phyloP scores from a whole-genome alignment of 2,329 filamentous ascomycete species.

The Trichoderma sp. region DNA sequence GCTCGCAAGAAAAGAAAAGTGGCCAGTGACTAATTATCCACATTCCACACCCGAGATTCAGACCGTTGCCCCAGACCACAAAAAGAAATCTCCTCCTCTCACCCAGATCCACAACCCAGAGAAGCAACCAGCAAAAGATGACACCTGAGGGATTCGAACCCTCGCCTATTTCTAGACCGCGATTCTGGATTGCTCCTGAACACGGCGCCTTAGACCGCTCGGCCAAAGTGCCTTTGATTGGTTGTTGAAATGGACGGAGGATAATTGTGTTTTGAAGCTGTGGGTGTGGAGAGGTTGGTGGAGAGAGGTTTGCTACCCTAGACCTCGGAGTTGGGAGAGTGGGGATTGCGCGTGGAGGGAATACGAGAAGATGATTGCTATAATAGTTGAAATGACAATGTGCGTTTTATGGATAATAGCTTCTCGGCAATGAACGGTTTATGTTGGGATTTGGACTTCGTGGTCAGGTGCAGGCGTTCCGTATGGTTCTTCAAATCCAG shows the following conservation, averaged over 20 bases:
- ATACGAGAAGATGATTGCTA: neutral
- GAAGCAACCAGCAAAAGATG: constrained; percentile 8
- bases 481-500: no score
- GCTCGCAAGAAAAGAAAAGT: neutral
- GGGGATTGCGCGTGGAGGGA: neutral
- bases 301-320: no score
- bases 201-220: constrained; percentile 28
- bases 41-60: neutral
- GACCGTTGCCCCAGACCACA: no score
- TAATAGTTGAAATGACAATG: no score
- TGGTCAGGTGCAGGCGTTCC: no score
- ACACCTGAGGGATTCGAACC: constrained; percentile 34
- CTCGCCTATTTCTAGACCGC: constrained; percentile 32
- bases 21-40: neutral
- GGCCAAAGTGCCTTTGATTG: constrained; percentile 28
- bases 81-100: neutral
- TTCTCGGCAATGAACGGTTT: no score
- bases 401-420: no score
- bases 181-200: constrained; percentile 23
- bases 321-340: neutral
- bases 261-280: neutral
- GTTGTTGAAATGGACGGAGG: neutral
- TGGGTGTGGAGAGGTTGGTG: neutral
- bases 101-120: neutral
- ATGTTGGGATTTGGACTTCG: no score